phyloP scores from a whole-genome alignment of 345 rosid species.

The Hibiscus trionum region DNA sequence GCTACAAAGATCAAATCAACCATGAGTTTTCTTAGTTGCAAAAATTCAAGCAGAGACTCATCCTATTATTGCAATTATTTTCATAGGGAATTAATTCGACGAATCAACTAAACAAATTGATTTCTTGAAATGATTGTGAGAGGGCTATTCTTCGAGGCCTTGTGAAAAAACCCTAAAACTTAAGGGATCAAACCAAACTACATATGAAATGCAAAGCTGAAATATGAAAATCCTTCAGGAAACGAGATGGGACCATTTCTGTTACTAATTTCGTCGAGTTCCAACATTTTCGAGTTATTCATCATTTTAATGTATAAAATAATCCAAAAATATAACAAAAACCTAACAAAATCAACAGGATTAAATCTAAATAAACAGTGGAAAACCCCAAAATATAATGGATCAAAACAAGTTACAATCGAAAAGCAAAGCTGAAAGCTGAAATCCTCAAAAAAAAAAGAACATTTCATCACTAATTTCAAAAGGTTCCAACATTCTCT shows the following conservation, averaged over 20 bases:
- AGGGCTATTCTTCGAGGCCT: background rate
- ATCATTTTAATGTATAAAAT: background rate
- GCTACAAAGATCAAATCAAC: background rate
- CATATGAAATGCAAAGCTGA: background rate
- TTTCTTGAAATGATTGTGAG: background rate
- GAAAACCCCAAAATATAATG: background rate
- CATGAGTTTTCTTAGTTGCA: background rate
- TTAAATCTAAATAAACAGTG: background rate
- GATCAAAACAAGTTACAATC: background rate
- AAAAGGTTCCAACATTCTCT: background rate
- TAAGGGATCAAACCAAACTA: background rate
- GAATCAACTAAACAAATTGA: background rate
- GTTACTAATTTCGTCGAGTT: background rate
- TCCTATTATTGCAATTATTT: background rate
- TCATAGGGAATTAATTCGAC: background rate
- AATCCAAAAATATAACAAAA: background rate
- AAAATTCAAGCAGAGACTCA: background rate
- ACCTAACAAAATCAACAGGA: background rate
- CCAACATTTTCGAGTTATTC: background rate
- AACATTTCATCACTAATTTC: background rate
- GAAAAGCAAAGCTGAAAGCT: background rate
- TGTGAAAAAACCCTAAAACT: background rate
- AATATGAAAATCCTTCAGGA: background rate
- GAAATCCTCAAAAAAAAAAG: background rate
- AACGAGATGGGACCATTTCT: background rate